These are phyloP conservation scores for Trichoderma harzianum DNA, from an alignment of 2,329 filamentous ascomycete species.

Conservation along the genomic window DNA sequence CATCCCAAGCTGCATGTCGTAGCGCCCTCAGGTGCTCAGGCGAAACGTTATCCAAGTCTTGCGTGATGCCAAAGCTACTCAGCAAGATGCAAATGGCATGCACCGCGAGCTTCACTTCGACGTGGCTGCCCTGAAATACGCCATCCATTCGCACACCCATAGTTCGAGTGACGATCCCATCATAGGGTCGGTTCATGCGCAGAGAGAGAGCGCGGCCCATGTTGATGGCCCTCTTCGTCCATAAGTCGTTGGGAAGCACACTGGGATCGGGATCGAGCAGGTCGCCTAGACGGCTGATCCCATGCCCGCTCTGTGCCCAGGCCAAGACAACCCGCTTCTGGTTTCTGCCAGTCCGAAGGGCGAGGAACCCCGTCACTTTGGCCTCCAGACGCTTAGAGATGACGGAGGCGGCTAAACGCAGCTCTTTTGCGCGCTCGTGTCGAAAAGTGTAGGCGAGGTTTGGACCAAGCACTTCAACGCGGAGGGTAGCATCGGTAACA, in stretches of 20 bases:
- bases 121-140: conserved; percentile 35
- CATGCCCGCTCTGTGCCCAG: conserved; percentile 36
- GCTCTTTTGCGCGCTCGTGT: conserved; percentile 25
- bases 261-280: conserved; percentile 25
- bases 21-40: conserved; percentile 25
- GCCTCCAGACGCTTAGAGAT: conserved; percentile 22
- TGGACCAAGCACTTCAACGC: conserved; percentile 32
- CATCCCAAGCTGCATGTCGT: conserved; percentile 24
- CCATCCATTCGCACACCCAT: conserved; percentile 21
- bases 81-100: conserved; percentile 33
- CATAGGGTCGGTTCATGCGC: conserved; percentile 30
- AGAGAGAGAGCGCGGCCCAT: conserved; percentile 31
- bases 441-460: conserved; percentile 31
- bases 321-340: conserved; percentile 28
- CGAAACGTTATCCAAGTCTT: conserved; percentile 24
- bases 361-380: conserved; percentile 35
- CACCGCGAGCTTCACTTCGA: conserved; percentile 40
- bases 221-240: conserved; percentile 30
- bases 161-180: conserved; percentile 16
- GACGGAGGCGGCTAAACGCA: neutral
- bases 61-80: conserved; percentile 25
- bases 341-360: conserved; percentile 21
- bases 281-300: conserved; percentile 29
- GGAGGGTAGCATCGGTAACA: conserved; percentile 24
- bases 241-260: conserved; percentile 31